Evolutionary conservation across 495 filamentous ascomycete genomes (phyloP), one percentile per base, ranked within the genome.

Genomic region (Achaetomiella virescens): DNA sequence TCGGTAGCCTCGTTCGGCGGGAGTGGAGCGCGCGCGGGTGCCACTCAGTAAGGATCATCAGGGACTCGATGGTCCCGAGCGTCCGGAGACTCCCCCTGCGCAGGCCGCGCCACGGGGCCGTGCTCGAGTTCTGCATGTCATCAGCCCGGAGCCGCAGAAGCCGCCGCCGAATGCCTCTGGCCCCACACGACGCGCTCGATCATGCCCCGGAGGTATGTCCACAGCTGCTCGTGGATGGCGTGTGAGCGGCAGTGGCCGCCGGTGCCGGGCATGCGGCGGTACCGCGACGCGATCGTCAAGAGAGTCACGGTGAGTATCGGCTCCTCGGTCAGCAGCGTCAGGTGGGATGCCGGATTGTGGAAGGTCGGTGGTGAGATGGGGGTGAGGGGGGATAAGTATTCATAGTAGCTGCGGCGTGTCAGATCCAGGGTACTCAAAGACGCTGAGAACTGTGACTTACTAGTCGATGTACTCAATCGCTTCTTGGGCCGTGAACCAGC

Each of bases 1-100:
- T 82, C 79, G n/a, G 78, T 81, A 12, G 79, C 79, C 54, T 96
- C 90, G 48, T 86, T 85, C 2, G 95, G 91, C 24, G 93, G 95
- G 67, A 97, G 67, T 97, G 95, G 42, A 97, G 81, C 29, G 91
- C 90, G 6, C 91, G 80, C 14, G 95, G 95, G 70, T 98, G 93
- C 90, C 93, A 98, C 61, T 98, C 93, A 10, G 91, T 97, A 44
- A 98, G 75, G 27, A 98, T 85, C 75, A 97, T 81, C 22, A 98
- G 71, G 18, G 89, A 91, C 73, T 98, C 95, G 43, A 98, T 86
- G 0, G 93, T 96, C 4, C 93, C 93, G 6, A 98, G 73, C 1
- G 91, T 95, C 37, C 93, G 80, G 37, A 98, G 76, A 55, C 87
- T 86, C 31, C 92, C 90, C 69, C 86, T 89, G 35, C 82, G 70